Evolutionary conservation across 225 moss, liverwort and hornwort genomes (phyloP).

Genomic region (Pleurozium schreberi): DNA sequence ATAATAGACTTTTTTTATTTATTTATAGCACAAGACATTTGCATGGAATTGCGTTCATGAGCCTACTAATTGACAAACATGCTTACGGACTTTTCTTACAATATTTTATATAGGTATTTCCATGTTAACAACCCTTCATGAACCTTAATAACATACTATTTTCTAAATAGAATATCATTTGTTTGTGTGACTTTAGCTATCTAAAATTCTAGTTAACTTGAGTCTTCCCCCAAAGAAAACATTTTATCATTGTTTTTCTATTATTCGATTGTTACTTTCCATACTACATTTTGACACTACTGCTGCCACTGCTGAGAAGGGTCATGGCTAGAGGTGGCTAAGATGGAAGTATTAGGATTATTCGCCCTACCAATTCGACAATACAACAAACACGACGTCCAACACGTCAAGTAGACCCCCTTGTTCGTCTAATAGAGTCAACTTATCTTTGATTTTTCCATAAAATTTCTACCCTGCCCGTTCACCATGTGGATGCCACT

Average conservation of each 20-base stretch:
- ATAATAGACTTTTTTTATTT: background rate
- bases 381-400: too few species aligned
- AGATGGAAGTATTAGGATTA: too few species aligned
- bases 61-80: background rate
- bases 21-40: background rate
- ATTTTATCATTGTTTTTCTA: background rate
- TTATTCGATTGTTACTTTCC: background rate
- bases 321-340: background rate
- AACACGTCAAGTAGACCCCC: too few species aligned
- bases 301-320: fast-evolving
- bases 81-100: fast-evolving
- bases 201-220: background rate
- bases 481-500: too few species aligned
- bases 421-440: too few species aligned
- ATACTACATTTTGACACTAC: background rate
- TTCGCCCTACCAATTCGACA: too few species aligned
- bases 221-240: background rate
- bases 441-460: too few species aligned
- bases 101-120: fast-evolving
- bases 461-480: too few species aligned
- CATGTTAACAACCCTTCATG: background rate
- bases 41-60: background rate
- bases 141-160: background rate
- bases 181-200: background rate
- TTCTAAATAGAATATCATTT: background rate